Evolutionary conservation across 345 rosid genomes (phyloP).

Genomic region (Heritiera littoralis): DNA sequence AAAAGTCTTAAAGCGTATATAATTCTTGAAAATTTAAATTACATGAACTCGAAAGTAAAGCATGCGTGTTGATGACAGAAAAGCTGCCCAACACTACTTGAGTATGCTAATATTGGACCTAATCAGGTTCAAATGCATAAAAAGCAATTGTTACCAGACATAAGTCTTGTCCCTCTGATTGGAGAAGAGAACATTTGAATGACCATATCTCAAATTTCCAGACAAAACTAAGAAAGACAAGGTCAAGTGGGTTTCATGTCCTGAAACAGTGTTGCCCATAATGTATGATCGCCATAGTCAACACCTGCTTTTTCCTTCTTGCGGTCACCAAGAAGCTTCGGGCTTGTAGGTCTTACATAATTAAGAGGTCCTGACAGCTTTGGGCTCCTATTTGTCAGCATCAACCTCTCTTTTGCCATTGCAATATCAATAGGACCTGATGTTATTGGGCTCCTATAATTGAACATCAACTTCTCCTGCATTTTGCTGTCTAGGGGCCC

Average conservation of each 20-base stretch:
- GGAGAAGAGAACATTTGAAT: not conserved
- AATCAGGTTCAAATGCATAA: too few species aligned
- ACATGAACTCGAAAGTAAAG: not conserved
- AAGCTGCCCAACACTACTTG: not conserved
- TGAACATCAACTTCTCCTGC: constrained; percentile 50
- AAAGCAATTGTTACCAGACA: not conserved
- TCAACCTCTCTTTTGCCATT: constrained; percentile 25
- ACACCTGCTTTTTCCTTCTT: constrained; percentile 29
- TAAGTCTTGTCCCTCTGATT: not conserved
- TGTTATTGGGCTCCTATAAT: constrained; percentile 45
- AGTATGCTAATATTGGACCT: not conserved
- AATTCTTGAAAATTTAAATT: not conserved
- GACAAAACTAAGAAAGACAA: not conserved
- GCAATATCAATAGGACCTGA: constrained; percentile 46
- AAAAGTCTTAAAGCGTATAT: constrained; percentile 1
- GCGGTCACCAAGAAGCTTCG: constrained; percentile 32
- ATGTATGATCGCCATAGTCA: constrained; percentile 44
- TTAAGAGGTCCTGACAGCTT: constrained; percentile 49
- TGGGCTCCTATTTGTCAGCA: constrained; percentile 39
- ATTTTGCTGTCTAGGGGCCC: constrained; percentile 63
- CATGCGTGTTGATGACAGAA: constrained; percentile 1
- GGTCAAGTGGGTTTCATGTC: constrained; percentile 75
- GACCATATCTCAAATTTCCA: not conserved
- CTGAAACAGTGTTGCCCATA: constrained; percentile 67
- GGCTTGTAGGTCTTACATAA: constrained; percentile 43